Base-by-base conservation (phyloP, 495 filamentous ascomycete species). In the Aspergillus leporis region DNA sequence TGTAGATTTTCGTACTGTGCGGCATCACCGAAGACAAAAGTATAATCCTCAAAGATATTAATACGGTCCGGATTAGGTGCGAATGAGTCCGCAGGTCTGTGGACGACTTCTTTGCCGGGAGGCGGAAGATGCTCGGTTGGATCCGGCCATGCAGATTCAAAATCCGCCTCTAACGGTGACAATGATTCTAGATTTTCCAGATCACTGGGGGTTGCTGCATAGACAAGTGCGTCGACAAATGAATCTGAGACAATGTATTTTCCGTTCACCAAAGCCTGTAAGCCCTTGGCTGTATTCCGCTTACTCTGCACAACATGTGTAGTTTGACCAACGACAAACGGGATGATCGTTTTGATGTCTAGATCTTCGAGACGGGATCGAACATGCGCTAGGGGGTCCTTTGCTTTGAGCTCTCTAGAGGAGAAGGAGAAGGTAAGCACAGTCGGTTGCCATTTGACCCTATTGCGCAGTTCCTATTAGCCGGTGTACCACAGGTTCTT, bases 241-340 rank as follows among this genome's bases (percentile, higher is more conserved):
- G 81, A 81, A 47, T 90, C 83, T 9, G 87, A 85, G 13, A 97
- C 93, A 49, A 98, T 88, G 61, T 86, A 85, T 77, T 81, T 89
- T 13, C 82, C 92, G 61, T 93, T 89, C 51, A 97, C 85, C 22
- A 98, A 78, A n/a, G 90, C 93, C 66, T 96, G 92, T 5, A 98
- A 73, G 0, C 87, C 89, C 59, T 90, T 91, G 3, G 92, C 83
- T 0, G 89, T 92, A 72, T 98, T 98, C 41, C 94, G 83, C 72
- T 96, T 97, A 67, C 84, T 88, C 16, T 90, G 86, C 19, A 98
- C 86, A 19, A 96, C 88, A 70, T 98, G 93, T 0, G 93, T 95
- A 0, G 94, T 97, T 0, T 78, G 70, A 41, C 73, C 82, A 38
- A 81, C 69, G 3, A 92, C 76, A 68, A 90, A 98, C 16, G 87